Percentiles rank a stretch among this genome's conserved stretches.
Evolutionary conservation across 805 yeast species (phyloP).

Genomic region (Candida ascalaphidarum): DNA sequence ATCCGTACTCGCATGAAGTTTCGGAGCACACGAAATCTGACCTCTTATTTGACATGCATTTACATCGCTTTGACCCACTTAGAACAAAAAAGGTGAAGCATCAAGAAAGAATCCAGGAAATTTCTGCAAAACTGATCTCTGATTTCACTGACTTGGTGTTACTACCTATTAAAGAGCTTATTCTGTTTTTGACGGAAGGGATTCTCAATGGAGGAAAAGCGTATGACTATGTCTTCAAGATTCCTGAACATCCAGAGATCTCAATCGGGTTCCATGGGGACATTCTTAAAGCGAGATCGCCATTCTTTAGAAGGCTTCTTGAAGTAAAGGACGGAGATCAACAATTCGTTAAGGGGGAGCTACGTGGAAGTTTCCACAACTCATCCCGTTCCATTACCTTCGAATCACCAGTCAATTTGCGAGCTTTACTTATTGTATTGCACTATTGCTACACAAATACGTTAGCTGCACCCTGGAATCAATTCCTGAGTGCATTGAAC

Average conservation of each 20-base stretch:
- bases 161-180: not conserved
- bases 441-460: slow-evolving; percentile 45
- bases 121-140: not conserved
- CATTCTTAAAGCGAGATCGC: slow-evolving; percentile 23
- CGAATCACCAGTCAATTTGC: slow-evolving; percentile 15
- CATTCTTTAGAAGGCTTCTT: slow-evolving; percentile 14
- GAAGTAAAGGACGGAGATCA: slow-evolving; percentile 11
- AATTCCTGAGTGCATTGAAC: slow-evolving; percentile 14
- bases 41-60: slow-evolving; percentile 5
- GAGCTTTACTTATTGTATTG: slow-evolving; percentile 30
- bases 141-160: not conserved
- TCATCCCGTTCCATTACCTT: slow-evolving; percentile 9
- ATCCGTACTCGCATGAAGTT: not conserved
- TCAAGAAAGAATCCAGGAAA: slow-evolving; percentile 10
- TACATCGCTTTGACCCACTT: slow-evolving; percentile 7
- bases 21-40: slow-evolving; percentile 11
- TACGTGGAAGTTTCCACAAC: slow-evolving; percentile 15
- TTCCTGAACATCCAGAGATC: slow-evolving; percentile 13
- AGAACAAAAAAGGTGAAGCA: slow-evolving; percentile 6
- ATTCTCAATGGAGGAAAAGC: slow-evolving; percentile 11
- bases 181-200: too few relatives aligned
- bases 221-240: slow-evolving; percentile 25
- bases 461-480: slow-evolving; percentile 38
- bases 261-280: slow-evolving; percentile 27
- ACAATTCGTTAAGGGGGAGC: slow-evolving; percentile 13